phyloP scores from a whole-genome alignment of 352 stramenopile species.

The Elongisporangium prolatum region DNA sequence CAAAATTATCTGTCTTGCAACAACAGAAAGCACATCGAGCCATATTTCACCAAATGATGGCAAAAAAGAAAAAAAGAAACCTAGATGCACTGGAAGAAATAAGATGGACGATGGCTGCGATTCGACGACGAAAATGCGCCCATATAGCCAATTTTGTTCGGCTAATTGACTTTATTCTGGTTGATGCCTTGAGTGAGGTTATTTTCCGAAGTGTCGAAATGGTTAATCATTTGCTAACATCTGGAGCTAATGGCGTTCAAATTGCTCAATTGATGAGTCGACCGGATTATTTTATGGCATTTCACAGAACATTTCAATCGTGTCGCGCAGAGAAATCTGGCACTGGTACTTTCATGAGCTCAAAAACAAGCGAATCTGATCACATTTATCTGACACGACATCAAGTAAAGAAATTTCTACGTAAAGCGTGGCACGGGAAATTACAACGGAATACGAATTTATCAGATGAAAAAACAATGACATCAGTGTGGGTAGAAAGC shows the following conservation, averaged over 20 bases:
- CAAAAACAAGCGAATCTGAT: not conserved
- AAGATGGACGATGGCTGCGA: constrained; percentile 66
- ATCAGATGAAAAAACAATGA: constrained; percentile 3
- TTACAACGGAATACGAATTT: constrained; percentile 3
- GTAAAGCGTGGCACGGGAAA: constrained; percentile 32
- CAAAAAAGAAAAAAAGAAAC: constrained; percentile 12
- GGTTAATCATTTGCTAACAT: constrained; percentile 29
- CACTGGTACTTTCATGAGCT: not conserved
- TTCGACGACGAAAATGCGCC: constrained; percentile 46
- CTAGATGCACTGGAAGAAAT: constrained; percentile 43
- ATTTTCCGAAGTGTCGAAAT: constrained; percentile 38
- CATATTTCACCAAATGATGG: constrained; percentile 15
- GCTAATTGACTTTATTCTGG: constrained; percentile 50
- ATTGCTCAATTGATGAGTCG: constrained; percentile 24
- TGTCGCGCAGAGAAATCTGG: constrained; percentile 9
- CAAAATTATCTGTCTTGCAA: constrained; percentile 2
- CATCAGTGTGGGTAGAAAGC: constrained; percentile 26
- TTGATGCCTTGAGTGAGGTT: constrained; percentile 35
- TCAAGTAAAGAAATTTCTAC: constrained; percentile 45
- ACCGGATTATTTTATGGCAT: constrained; percentile 9
- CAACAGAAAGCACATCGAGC: not conserved
- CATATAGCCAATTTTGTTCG: constrained; percentile 51
- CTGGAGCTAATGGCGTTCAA: constrained; percentile 35
- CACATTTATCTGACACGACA: constrained; percentile 23
- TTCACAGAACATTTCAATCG: constrained; percentile 12